Conservation (phyloP, 495 filamentous ascomycete genomes). For the Pyrenula massariospora region DNA sequence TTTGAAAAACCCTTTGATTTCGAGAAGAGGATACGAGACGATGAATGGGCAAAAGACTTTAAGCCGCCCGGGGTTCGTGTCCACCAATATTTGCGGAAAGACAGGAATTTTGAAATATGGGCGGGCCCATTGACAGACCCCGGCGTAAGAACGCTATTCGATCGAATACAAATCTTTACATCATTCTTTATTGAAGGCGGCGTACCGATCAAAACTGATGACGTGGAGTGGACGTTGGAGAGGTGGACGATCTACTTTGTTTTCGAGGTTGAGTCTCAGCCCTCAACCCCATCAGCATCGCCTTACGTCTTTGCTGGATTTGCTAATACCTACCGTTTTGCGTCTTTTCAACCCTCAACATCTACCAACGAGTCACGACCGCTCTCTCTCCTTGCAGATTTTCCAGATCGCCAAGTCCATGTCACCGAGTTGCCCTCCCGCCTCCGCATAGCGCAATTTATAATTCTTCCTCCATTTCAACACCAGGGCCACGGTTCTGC, state of each 20-base stretch:
- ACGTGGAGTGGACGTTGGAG: constrained; percentile 57
- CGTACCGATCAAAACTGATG: constrained; percentile 55
- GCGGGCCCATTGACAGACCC: constrained; percentile 42
- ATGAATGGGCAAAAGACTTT: constrained; percentile 42
- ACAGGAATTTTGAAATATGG: constrained; percentile 50
- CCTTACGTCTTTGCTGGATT: constrained; percentile 74
- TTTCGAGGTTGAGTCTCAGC: constrained; percentile 44
- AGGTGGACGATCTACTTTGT: constrained; percentile 85
- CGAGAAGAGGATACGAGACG: constrained; percentile 41
- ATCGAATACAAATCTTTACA: constrained; percentile 72
- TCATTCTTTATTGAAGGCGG: constrained; percentile 89
- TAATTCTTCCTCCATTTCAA: constrained; percentile 85
- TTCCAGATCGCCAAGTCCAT: constrained; percentile 26
- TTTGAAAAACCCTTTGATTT: constrained; percentile 50
- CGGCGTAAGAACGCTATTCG: constrained; percentile 50
- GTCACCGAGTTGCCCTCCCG: constrained; percentile 49
- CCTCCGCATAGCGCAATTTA: constrained; percentile 82
- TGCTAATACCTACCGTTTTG: constrained; percentile 80
- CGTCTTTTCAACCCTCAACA: constrained; percentile 34
- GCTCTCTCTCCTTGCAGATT: constrained; percentile 20
- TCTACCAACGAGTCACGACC: constrained; percentile 5
- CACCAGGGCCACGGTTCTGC: constrained; percentile 62
- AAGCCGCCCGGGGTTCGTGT: constrained; percentile 46
- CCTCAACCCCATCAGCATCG: constrained; percentile 31
- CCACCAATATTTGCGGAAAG: constrained; percentile 34